Evolutionary conservation across 2,329 filamentous ascomycete genomes (phyloP), one percentile per base, ranked within the genome.

Genomic region (Bertia moriformis): DNA sequence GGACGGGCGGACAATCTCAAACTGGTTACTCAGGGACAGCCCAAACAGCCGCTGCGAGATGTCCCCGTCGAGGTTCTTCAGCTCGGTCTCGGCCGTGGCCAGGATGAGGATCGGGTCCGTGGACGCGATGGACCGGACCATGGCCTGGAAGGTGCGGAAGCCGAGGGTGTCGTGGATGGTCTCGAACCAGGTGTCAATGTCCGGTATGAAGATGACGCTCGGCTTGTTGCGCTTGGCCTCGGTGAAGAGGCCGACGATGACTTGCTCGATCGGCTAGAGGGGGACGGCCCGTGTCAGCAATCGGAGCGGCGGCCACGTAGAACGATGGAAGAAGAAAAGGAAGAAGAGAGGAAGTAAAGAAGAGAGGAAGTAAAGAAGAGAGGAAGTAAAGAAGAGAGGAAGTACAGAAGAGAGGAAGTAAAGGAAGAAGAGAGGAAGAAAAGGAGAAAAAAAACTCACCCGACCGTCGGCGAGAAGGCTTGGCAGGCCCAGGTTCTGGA

Each of bases 191-290:
- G 80, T 72, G 47, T 94, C 84, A 38, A 96, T 74, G 47, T 87
- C 81, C 2, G 91, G 89, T 32, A 98, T 83, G 58, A 87, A 96
- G 39, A 98, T 91, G 29, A 96, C 85, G 54, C 87, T 93, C 1
- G 91, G 91, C 56, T 94, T 95, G 55, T 95, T 87, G 27, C 88
- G 78, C 56, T 89, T 85, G 24, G 93, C 84, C 61, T 96, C 91
- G 1, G 83, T 78, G 52, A 98, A 96, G 4, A 93, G 68, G 46
- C 88, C 80, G 13, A 94, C 87, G 45, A 98, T 77, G 7, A 88
- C 84, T 47, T 91, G 83, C 61, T 96, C 91, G 14, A 83, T 72
- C 1, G 84, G 77, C 63, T 75, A 43, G n/a, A n/a, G n/a, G n/a
- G 30, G 24, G 38, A 20, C 41, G 19, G 2, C 19, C n/a, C 10